Conservation (phyloP, 2,329 filamentous ascomycete species). For the Phoma sp. region DNA sequence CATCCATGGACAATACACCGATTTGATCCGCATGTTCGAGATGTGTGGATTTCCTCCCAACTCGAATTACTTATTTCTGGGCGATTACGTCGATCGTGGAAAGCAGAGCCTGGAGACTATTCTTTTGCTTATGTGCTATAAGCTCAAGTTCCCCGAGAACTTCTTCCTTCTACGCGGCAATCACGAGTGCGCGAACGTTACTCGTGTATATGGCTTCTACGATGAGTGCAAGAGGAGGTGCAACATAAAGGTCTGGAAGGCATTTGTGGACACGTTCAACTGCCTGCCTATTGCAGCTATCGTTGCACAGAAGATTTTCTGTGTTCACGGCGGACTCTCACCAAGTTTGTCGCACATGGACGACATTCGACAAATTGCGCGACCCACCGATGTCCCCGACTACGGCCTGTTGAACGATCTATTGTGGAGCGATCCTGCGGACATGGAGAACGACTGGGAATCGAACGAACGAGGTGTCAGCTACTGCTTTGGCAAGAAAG, state of each 20-base stretch:
- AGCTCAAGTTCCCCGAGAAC: constrained; percentile 96
- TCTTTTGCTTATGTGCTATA: constrained; percentile 89
- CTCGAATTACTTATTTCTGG: constrained; percentile 91
- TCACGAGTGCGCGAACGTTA: constrained; percentile 96
- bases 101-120: constrained; percentile 97
- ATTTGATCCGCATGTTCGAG: constrained; percentile 95
- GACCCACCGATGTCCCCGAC: constrained; percentile 95
- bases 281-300: constrained; percentile 94
- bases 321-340: constrained; percentile 92
- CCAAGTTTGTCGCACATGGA: constrained; percentile 96
- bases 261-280: constrained; percentile 96
- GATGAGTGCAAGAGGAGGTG: constrained; percentile 96
- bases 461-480: constrained; percentile 96
- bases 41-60: constrained; percentile 97
- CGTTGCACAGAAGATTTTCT: constrained; percentile 96
- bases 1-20: constrained; percentile 95
- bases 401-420: constrained; percentile 95
- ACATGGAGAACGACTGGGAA: constrained; percentile 98
- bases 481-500: constrained; percentile 98
- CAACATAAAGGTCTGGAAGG: constrained; percentile 98
- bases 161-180: constrained; percentile 95
- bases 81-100: constrained; percentile 94
- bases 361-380: constrained; percentile 93
- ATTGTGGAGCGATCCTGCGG: constrained; percentile 95
- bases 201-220: constrained; percentile 95